Evolutionary conservation across 2,329 filamentous ascomycete species (phyloP).

Genomic region (Ceratocystis alfenasii): DNA sequence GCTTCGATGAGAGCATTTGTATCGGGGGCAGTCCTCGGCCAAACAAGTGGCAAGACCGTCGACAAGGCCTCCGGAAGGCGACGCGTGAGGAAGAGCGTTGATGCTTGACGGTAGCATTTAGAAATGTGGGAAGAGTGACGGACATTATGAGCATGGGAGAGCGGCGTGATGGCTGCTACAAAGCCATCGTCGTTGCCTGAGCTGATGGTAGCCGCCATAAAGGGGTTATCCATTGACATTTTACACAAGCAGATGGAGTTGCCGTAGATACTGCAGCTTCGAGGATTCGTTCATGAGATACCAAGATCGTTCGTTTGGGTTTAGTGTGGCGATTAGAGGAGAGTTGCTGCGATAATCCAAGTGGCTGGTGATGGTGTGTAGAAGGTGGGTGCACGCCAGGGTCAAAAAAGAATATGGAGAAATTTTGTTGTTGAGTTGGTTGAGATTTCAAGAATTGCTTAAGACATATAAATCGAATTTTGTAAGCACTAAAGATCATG

Average conservation of each 20-base stretch:
- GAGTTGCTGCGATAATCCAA: neutral
- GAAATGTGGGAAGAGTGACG: constrained; percentile 65
- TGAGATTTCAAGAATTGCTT: neutral
- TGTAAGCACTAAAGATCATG: neutral
- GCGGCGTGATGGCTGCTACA: constrained; percentile 57
- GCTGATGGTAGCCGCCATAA: constrained; percentile 35
- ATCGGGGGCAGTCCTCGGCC: constrained; percentile 39
- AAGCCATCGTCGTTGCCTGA: constrained; percentile 34
- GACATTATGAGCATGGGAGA: constrained; percentile 44
- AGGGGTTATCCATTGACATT: constrained; percentile 36
- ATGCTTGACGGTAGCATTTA: constrained; percentile 87
- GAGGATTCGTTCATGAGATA: neutral
- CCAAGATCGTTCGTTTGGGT: constrained; percentile 1
- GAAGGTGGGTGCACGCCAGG: neutral
- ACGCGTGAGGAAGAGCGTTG: constrained; percentile 87
- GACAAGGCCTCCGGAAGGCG: constrained; percentile 81
- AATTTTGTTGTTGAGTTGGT: neutral
- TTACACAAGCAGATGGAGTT: constrained; percentile 14
- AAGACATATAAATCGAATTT: no score
- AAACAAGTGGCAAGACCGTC: constrained; percentile 72
- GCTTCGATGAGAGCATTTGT: constrained; percentile 39
- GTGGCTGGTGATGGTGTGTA: neutral
- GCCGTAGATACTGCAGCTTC: neutral
- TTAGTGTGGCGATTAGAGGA: neutral
- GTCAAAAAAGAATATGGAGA: neutral